Evolutionary conservation across 495 filamentous ascomycete species (phyloP), one percentile per base, ranked within the genome.

Genomic region (Daldinia bambusicola): DNA sequence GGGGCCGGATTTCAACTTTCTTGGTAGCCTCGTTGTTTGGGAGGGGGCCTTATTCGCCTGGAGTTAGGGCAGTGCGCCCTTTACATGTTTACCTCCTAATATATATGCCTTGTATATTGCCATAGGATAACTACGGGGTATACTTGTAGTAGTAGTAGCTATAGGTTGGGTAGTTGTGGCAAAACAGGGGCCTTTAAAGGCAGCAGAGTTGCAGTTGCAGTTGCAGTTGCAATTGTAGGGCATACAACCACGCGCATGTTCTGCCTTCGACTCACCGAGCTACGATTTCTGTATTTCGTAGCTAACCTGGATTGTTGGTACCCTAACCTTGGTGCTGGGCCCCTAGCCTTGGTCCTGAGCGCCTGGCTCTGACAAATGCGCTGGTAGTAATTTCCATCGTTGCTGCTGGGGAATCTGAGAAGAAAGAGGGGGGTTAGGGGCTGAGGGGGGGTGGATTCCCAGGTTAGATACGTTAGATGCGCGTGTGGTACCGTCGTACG

Each of bases 401-500:
- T 20, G 26, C 31, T 31, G 7, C 50, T 53, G 30, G 22, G 32
- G 26, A 53, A 53, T 22, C 8, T 22, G 53, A 18, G 37, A 26
- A 3, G 3, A 26, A 26, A 26, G 3, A 3, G 26, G 26, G 26
- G 26, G 26, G 26, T 26, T 26, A 26, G 26, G 26, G 26, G 26
- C 26, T 26, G 20, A 4, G 56, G 37, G 56, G 12, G 9, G 22
- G 14, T 4, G 2, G 34, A 18, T 60, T 7, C 8, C 6, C 9
- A 36, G 6, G 6, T 34, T 36, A 6, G 34, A 36, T 36, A 5
- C 34, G 26, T 26, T 26, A 43, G 56, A 45, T 20, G 37, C 48
- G 34, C 16, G 34, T 59, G 53, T 52, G 18, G 16, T 6, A 7
- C 52, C 14, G 68, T 70, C 51, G 68, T 37, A 70, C 68, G 34